These are phyloP conservation scores for Hypoxylon sp. DNA, from an alignment of 2,329 filamentous ascomycete genomes.

Conservation along the genomic window DNA sequence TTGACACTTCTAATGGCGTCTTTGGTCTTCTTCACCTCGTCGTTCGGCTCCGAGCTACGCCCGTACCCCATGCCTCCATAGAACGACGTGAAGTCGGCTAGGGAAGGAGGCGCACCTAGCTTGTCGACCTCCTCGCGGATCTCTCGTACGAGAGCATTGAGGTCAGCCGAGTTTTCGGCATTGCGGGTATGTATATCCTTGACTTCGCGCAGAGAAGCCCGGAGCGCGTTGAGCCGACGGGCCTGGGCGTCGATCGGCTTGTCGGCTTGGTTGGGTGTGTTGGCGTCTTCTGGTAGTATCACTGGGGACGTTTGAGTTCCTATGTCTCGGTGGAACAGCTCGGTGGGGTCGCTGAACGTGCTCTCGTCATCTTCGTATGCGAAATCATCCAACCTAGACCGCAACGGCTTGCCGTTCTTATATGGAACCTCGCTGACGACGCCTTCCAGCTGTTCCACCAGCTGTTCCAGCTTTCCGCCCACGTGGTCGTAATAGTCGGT, in stretches of 20 bases:
- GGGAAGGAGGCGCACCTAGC: slow-evolving; percentile 57
- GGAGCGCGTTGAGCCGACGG: slow-evolving; percentile 54
- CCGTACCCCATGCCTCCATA: slow-evolving; percentile 50
- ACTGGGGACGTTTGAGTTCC: slow-evolving; percentile 77
- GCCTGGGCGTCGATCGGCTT: slow-evolving; percentile 51
- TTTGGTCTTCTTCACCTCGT: slow-evolving; percentile 77
- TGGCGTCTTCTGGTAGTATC: slow-evolving; percentile 42
- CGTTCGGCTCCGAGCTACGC: slow-evolving; percentile 63
- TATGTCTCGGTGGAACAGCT: slow-evolving; percentile 83
- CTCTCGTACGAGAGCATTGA: slow-evolving; percentile 62
- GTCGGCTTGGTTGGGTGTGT: slow-evolving; percentile 31
- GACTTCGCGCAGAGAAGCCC: slow-evolving; percentile 53
- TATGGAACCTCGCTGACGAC: slow-evolving; percentile 69
- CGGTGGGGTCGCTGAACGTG: slow-evolving; percentile 71
- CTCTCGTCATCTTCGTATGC: slow-evolving; percentile 51
- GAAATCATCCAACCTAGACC: slow-evolving; percentile 31
- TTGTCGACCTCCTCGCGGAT: slow-evolving; percentile 73
- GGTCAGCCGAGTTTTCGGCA: slow-evolving; percentile 59
- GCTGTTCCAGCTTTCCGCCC: slow-evolving; percentile 53
- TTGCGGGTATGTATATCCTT: slow-evolving; percentile 54
- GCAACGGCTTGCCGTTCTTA: slow-evolving; percentile 42
- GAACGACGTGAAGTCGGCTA: slow-evolving; percentile 53
- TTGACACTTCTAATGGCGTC: slow-evolving; percentile 82
- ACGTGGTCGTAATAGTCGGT: slow-evolving; percentile 61
- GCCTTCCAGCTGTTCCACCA: slow-evolving; percentile 61